Percentiles rank a stretch among this genome's conserved stretches.
These are phyloP conservation scores for Fragosphaeria purpurea DNA, from an alignment of 2,329 filamentous ascomycete genomes.

Conservation along the genomic window DNA sequence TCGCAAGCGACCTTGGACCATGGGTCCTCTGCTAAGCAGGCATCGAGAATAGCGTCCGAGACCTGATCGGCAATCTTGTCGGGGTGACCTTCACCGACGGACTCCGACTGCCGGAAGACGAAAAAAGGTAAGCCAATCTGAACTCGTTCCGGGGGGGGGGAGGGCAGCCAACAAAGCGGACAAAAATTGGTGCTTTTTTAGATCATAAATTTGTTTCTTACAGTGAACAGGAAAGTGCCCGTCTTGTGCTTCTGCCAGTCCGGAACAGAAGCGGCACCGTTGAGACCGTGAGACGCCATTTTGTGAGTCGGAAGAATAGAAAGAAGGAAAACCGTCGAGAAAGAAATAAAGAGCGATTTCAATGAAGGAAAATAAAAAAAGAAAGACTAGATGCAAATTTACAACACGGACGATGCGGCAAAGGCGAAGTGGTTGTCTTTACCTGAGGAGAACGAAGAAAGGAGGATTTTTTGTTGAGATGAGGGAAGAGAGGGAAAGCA, in stretches of 20 bases:
- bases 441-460: background rate
- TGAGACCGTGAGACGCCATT: constrained; percentile 29
- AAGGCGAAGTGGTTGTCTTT: background rate
- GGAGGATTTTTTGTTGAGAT: background rate
- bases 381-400: background rate
- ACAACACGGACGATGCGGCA: background rate
- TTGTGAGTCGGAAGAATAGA: background rate
- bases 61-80: constrained; percentile 99
- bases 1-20: constrained; percentile 99
- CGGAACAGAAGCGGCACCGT: constrained; percentile 15
- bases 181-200: background rate
- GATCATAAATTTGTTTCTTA: constrained; percentile 24
- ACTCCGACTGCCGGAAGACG: constrained; percentile 55
- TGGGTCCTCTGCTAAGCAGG: constrained; percentile 87
- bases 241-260: constrained; percentile 42
- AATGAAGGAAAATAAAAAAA: background rate
- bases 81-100: constrained; percentile 81
- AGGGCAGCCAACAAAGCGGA: background rate
- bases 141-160: background rate
- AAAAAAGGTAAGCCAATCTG: background rate
- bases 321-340: background rate
- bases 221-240: constrained; percentile 77
- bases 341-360: constrained; percentile 1
- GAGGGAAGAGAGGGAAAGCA: background rate
- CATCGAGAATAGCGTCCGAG: constrained; percentile 96